These are phyloP conservation scores for Starmerella cellae DNA, from an alignment of 805 yeast genomes.

Conservation along the genomic window DNA sequence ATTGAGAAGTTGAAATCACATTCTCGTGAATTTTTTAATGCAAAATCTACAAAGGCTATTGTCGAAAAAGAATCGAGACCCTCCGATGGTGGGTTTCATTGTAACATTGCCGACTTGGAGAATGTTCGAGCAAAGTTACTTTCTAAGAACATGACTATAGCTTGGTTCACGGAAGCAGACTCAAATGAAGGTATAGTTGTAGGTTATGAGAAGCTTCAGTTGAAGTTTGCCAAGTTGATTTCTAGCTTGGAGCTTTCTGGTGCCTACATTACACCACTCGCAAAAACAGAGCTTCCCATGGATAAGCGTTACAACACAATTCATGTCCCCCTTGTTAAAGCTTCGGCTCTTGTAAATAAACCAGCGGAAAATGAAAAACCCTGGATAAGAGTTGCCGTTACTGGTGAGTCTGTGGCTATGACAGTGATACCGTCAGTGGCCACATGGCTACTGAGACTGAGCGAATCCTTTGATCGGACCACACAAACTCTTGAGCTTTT, in stretches of 20 bases:
- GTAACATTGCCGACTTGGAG: slow-evolving; percentile 3
- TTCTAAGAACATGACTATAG: slow-evolving; percentile 48
- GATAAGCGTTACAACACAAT: slow-evolving; percentile 21
- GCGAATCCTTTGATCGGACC: slow-evolving; percentile 31
- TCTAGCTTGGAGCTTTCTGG: slow-evolving; percentile 60
- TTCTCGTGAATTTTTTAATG: slow-evolving; percentile 5
- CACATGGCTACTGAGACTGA: slow-evolving; percentile 38
- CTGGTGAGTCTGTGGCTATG: slow-evolving; percentile 24
- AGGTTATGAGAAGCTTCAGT: slow-evolving; percentile 64
- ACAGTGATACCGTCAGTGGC: slow-evolving; percentile 22
- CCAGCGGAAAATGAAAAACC: slow-evolving; percentile 5
- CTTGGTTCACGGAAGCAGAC: slow-evolving; percentile 40
- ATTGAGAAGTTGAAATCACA: slow-evolving; percentile 8
- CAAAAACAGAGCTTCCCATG: slow-evolving; percentile 15
- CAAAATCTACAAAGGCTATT: neutral
- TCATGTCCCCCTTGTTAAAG: slow-evolving; percentile 22
- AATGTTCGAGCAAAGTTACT: slow-evolving; percentile 11
- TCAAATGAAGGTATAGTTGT: slow-evolving; percentile 54
- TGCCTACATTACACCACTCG: slow-evolving; percentile 52
- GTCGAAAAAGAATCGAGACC: neutral
- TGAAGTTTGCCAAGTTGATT: slow-evolving; percentile 44
- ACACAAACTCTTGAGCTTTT: neutral
- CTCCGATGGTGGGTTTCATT: neutral
- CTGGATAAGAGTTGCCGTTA: slow-evolving; percentile 14
- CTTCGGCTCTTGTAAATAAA: slow-evolving; percentile 12